A percentile compares a stretch with the other conserved stretches of the same genome.
These are phyloP conservation scores for Citrus australasica DNA, from an alignment of 345 rosid species.

Conservation along the genomic window DNA sequence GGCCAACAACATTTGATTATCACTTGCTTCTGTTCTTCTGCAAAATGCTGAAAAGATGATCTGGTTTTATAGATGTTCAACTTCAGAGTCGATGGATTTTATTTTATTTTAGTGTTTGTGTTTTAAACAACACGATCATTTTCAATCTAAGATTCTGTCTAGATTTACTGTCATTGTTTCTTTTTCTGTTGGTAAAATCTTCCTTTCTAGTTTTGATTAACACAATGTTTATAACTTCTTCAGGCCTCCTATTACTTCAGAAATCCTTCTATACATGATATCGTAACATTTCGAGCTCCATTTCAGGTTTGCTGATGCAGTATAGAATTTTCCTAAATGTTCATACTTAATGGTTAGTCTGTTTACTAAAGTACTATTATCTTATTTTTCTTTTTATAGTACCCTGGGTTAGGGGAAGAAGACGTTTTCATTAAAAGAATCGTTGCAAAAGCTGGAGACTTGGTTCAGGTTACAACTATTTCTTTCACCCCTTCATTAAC, in stretches of 20 bases:
- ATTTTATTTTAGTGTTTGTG: too few relatives aligned
- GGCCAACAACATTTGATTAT: neutral
- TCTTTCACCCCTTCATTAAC: neutral
- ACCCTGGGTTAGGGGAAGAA: conserved; percentile 19
- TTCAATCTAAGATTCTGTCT: neutral
- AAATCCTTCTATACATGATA: conserved; percentile 30
- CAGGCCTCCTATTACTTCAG: conserved; percentile 35
- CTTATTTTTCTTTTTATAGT: conserved; percentile 7
- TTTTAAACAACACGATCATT: neutral
- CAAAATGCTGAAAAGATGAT: neutral
- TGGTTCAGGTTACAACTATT: conserved; percentile 24
- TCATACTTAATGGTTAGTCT: neutral
- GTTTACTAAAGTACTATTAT: neutral
- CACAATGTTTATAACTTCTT: conserved; percentile 1
- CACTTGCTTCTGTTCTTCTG: neutral
- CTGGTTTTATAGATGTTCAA: neutral
- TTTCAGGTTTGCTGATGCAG: conserved; percentile 22
- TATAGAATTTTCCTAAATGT: neutral
- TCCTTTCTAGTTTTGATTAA: conserved; percentile 1
- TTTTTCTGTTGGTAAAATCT: neutral
- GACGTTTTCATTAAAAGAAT: conserved; percentile 34
- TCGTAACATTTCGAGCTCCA: conserved; percentile 36
- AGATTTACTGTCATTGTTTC: neutral
- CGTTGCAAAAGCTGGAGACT: conserved; percentile 41
- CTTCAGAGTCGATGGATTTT: neutral